Evolutionary conservation across 305 asterid species (phyloP).

Genomic region (Striga hermonthica): DNA sequence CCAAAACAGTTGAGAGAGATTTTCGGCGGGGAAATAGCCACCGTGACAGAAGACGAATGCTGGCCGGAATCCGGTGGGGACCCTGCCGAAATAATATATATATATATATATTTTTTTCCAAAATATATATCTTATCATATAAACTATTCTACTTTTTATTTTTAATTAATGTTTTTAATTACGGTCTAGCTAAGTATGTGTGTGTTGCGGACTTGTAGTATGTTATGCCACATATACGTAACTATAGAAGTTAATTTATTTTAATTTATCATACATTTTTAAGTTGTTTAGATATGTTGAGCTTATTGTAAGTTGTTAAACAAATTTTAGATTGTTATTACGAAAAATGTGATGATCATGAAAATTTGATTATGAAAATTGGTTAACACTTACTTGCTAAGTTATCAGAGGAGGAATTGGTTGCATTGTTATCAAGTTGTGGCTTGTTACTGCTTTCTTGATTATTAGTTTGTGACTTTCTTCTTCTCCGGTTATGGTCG

Average conservation of each 20-base stretch:
- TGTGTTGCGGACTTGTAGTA: no score
- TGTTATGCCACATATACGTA: no score
- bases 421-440: slow-evolving; percentile 36
- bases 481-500: slow-evolving; percentile 80
- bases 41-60: slow-evolving; percentile 65
- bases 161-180: no score
- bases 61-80: slow-evolving; percentile 73
- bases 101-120: background rate
- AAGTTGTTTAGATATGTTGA: no score
- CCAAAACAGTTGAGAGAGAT: slow-evolving; percentile 67
- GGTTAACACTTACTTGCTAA: slow-evolving; percentile 35
- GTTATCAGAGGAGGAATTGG: slow-evolving; percentile 56
- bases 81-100: slow-evolving; percentile 34
- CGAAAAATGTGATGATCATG: no score
- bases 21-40: slow-evolving; percentile 74
- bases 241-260: no score
- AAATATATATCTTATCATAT: background rate
- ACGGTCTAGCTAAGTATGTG: no score
- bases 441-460: slow-evolving; percentile 48
- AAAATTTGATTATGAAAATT: background rate
- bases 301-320: no score
- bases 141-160: no score
- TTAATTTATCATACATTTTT: no score
- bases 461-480: slow-evolving; percentile 57
- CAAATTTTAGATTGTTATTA: no score